Evolutionary conservation across 352 stramenopile species (phyloP).

Genomic region (Phytophthora uliginosa): DNA sequence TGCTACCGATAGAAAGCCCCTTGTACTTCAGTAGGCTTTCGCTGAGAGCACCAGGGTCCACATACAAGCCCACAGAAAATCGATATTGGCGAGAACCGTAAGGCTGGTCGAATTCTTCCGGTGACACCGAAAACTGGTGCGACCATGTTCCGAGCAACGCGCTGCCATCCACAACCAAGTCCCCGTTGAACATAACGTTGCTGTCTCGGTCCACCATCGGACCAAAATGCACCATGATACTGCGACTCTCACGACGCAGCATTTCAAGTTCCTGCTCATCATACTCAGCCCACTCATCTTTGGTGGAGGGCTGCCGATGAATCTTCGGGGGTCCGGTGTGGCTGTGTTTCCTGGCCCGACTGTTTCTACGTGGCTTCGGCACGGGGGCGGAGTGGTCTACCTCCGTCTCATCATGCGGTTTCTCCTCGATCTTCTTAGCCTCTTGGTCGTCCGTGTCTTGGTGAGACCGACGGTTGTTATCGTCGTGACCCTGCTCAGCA

Average conservation of each 20-base stretch:
- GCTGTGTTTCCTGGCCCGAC: conserved; percentile 25
- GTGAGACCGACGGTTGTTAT: background rate
- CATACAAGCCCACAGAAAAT: conserved; percentile 76
- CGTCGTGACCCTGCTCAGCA: conserved; percentile 8
- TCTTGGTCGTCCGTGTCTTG: conserved; percentile 8
- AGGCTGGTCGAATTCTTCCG: conserved; percentile 43
- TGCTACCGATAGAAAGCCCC: conserved; percentile 79
- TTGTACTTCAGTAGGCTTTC: conserved; percentile 87
- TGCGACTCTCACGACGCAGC: conserved; percentile 70
- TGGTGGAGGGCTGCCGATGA: conserved; percentile 45
- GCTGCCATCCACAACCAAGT: conserved; percentile 66
- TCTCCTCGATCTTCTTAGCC: conserved; percentile 15
- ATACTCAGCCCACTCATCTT: conserved; percentile 71
- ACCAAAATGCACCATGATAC: conserved; percentile 68
- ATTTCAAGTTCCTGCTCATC: conserved; percentile 76
- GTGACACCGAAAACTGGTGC: conserved; percentile 59
- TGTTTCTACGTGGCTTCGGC: conserved; percentile 26
- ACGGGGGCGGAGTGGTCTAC: conserved; percentile 5
- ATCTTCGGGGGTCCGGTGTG: conserved; percentile 9
- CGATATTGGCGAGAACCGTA: conserved; percentile 48
- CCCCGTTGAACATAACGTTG: conserved; percentile 65
- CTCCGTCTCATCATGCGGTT: conserved; percentile 8
- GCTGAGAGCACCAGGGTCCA: conserved; percentile 65
- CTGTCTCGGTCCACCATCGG: conserved; percentile 78
- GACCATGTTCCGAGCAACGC: conserved; percentile 78